Evolutionary conservation across 164 flowering plant species (phyloP), one percentile per base, ranked within the genome.

Genomic region (Liquidambar formosana): DNA sequence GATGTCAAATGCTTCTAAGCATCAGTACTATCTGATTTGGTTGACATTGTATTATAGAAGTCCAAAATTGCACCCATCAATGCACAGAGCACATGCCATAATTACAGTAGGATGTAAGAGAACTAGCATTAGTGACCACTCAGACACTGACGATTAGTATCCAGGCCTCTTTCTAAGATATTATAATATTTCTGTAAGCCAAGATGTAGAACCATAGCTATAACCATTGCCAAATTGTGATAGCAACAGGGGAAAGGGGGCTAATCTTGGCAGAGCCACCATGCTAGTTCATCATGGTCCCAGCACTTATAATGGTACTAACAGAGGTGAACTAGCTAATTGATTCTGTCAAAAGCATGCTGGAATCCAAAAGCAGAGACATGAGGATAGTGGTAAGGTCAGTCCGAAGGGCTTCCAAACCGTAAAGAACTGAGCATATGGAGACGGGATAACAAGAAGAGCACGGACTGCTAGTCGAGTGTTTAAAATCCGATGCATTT

Each of bases 391-490:
- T 4, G 10, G 13, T 33, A 25, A 1, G 5, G 15, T 83, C 72
- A 88, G 66, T 85, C 86, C 76, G 83, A 86, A 11, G 98, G 95
- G 6, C 94, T 87, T 8, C 96, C 92, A 77, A 86, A 65, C 97
- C 97, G 91, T 54, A 93, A 75, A 0, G 93, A 88, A 64, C 98
- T 91, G 13, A 93, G 96, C 22, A 96, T 93, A 14, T 89, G 79
- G 41, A 93, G 85, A 19, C 94, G 83, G 0, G 97, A 84, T 86
- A 13, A 88, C 94, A 52, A 93, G 85, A 45, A 93, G 82, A 3
- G 96, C 94, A 1, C 93, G 87, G 15, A 97, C 98, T 57, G 93
- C 91, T 83, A 91, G 97, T 1, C 94, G 89, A 12, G 93, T 88
- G 5, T 97, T 91, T 76, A 94, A 71, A 41, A 91, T 94, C 16